A percentile compares a stretch with the other conserved stretches of the same genome.
phyloP scores from a whole-genome alignment of 2,329 filamentous ascomycete genomes.

The Phaeosphaeria sp. region DNA sequence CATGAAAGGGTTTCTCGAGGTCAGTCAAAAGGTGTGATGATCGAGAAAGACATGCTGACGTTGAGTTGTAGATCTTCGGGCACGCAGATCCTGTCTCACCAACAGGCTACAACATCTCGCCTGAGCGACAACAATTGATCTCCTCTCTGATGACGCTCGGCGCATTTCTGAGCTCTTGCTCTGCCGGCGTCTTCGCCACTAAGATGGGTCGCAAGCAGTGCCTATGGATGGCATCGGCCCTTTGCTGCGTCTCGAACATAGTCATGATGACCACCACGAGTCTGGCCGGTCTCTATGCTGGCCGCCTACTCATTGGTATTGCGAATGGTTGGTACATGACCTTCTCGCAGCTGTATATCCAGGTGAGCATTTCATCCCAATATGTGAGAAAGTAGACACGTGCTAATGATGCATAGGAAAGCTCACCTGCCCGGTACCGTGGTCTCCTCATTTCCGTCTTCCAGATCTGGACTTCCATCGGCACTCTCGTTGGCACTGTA shows the following conservation, averaged over 20 bases:
- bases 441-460: slow-evolving; percentile 59
- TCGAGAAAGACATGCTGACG: background rate
- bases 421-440: slow-evolving; percentile 58
- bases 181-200: slow-evolving; percentile 40
- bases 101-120: slow-evolving; percentile 55
- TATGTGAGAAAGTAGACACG: background rate
- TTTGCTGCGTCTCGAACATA: slow-evolving; percentile 55
- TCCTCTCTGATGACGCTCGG: slow-evolving; percentile 56
- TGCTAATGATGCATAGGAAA: slow-evolving; percentile 42
- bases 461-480: slow-evolving; percentile 57
- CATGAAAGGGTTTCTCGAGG: slow-evolving; percentile 59
- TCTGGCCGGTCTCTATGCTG: slow-evolving; percentile 62
- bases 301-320: slow-evolving; percentile 63
- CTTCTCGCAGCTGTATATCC: slow-evolving; percentile 60
- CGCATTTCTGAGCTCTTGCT: slow-evolving; percentile 53
- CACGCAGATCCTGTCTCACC: slow-evolving; percentile 33
- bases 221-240: slow-evolving; percentile 57
- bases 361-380: slow-evolving; percentile 27
- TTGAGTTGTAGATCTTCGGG: slow-evolving; percentile 34
- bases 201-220: slow-evolving; percentile 52
- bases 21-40: slow-evolving; percentile 18
- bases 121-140: slow-evolving; percentile 52
- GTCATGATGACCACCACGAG: slow-evolving; percentile 64
- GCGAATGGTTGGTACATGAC: slow-evolving; percentile 62
- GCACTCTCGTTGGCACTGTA: slow-evolving; percentile 53